Base-by-base conservation (phyloP, 1,284 basidiomycete genomes). In the Moniliophthora roreri region DNA sequence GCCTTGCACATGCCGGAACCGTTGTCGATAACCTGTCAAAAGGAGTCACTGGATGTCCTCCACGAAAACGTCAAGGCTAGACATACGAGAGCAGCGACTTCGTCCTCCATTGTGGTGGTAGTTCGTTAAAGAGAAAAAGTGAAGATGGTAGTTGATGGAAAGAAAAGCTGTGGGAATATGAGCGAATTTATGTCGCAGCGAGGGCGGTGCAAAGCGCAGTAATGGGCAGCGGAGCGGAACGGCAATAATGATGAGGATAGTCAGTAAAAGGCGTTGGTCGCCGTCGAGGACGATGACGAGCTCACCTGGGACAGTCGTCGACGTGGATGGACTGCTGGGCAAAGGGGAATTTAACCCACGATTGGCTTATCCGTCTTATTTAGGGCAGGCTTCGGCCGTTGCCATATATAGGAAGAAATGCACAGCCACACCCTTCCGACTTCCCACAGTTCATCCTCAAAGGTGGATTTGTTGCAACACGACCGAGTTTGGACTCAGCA, bases 1-100 rank as follows among this genome's bases (percentile, higher is more conserved):
- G 84, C 84, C 73, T 87, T 87, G 76, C 84, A 86, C 84, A 85
- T 86, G 69, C 84, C 84, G 62, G 78, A 83, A 65, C 81, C 78
- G 71, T 83, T 83, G 72, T 83, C 81, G 59, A 83, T 80, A 63
- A 83, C 80, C 77, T 80, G 52, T 15, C 15, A 32, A 35, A 20
- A 11, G 42, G 49, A 7, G 20, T 16, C 20, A 45, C 16, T 13
- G 24, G 56, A 40, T 53, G 45, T 23, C 18, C 9, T 23, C 6
- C 5, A 59, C 9, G 11, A 15, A 10, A 13, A 38, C 18, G 9
- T 39, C 21, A 18, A 28, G 21, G 20, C 1, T 0, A n/a, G 3
- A 63, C 71, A 40, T 59, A 75, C 73, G 62, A 77, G 72, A 55
- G 73, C 75, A 50, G 75, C 74, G 35, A 76, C 71, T 66, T 77